Base-by-base conservation (phyloP, 116 monocot species). In the Posidonia oceanica region DNA sequence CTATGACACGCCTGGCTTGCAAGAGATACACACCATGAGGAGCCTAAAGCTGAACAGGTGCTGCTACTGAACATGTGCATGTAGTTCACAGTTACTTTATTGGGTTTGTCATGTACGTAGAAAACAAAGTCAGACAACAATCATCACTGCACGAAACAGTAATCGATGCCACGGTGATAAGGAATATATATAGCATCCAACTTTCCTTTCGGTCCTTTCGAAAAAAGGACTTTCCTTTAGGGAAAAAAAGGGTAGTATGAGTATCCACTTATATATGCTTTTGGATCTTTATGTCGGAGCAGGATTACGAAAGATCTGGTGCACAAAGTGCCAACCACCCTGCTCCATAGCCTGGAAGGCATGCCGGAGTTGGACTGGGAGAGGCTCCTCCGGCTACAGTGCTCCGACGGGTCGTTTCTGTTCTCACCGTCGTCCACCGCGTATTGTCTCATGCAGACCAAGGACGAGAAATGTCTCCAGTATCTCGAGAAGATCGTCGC, bases 321-420 rank as follows among this genome's bases (percentile, higher is more conserved):
- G 89, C 98, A 98, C 73, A 38, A 76, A 64, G 78, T 86, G 12
- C 98, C 98, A 14, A 98, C 90, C 23, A 90, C 90, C 4, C 80
- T 98, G 55, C 90, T 98, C 4, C 90, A 98, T 67, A 93, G 90
- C 83, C 53, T 98, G 58, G 98, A 98, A 80, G 98, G 98, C 10
- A 90, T 98, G 79, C 79, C 63, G 20, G 82, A 52, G 14, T 63
- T 98, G 64, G 85, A 90, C 39, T 98, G 98, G 98, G 75, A 73
- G 14, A 83, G 58, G 70, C 85, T 98, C 70, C 79, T 98, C 16
- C 64, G 65, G 66, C 90, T 93, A 8, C 87, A 84, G 66, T 74
- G 79, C 68, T 5, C 39, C 10, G 86, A 98, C 29, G 98, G 98
- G 0, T 98, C 98, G 59, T 93, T 98, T 66, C 75, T 98, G 4